These are phyloP conservation scores for Ustilago cynodontis DNA, from an alignment of 1,284 basidiomycete species.

Conservation along the genomic window DNA sequence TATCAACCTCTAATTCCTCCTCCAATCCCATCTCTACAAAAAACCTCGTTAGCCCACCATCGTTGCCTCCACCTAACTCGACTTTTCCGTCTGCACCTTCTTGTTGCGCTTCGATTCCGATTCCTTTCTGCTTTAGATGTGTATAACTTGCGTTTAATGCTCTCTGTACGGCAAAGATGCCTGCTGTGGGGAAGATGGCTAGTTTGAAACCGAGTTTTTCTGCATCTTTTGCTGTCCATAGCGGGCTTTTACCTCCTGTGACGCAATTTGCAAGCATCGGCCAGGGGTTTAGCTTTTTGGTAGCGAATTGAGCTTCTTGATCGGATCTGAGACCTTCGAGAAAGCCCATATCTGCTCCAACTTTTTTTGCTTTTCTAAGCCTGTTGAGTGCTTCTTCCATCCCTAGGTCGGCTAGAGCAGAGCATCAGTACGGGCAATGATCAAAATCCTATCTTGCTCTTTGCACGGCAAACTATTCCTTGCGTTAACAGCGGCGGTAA, in stretches of 20 bases:
- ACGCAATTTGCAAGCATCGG: constrained; percentile 51
- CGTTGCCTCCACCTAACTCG: constrained; percentile 38
- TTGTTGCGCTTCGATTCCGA: constrained; percentile 36
- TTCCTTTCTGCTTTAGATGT: constrained; percentile 68
- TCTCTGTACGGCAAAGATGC: constrained; percentile 42
- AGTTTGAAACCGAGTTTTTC: constrained; percentile 37
- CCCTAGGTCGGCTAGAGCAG: constrained; percentile 82
- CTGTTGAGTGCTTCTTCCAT: constrained; percentile 83
- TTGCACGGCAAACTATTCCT: constrained; percentile 73
- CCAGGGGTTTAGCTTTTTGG: constrained; percentile 74
- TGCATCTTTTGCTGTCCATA: constrained; percentile 40
- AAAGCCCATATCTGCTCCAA: constrained; percentile 85
- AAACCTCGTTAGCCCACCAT: constrained; percentile 43
- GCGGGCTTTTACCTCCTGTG: constrained; percentile 39
- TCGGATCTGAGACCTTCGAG: constrained; percentile 78
- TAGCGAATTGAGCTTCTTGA: constrained; percentile 77
- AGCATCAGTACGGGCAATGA: constrained; percentile 85
- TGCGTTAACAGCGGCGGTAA: constrained; percentile 76
- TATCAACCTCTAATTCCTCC: constrained; percentile 42
- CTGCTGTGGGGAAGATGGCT: constrained; percentile 54
- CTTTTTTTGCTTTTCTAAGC: constrained; percentile 79
- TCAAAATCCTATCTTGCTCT: constrained; percentile 79
- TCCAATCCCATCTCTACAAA: constrained; percentile 53
- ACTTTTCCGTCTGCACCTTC: constrained; percentile 4
- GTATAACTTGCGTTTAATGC: constrained; percentile 36